phyloP scores from a whole-genome alignment of 257 asterid genomes.

The Jacaranda mimosifolia region DNA sequence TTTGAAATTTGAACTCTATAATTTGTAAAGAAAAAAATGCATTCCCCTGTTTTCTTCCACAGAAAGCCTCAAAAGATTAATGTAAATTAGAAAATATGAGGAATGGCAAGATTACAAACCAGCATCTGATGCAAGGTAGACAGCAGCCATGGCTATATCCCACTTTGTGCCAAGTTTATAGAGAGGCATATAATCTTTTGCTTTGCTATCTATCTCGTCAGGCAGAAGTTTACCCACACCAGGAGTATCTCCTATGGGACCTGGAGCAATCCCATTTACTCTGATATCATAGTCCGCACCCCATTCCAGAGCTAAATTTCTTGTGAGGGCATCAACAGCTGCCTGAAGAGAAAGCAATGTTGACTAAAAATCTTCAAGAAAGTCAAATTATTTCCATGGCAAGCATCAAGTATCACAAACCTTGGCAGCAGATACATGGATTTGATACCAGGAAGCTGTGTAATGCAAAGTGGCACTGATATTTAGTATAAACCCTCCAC shows the following conservation, averaged over 20 bases:
- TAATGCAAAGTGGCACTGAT: slow-evolving; percentile 86
- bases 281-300: slow-evolving; percentile 83
- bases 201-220: slow-evolving; percentile 50
- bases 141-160: slow-evolving; percentile 91
- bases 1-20: too few species aligned
- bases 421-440: slow-evolving; percentile 89
- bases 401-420: slow-evolving; percentile 43
- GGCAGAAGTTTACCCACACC: slow-evolving; percentile 81
- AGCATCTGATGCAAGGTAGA: slow-evolving; percentile 79
- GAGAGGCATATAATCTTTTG: slow-evolving; percentile 57
- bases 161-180: slow-evolving; percentile 73
- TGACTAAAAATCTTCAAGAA: neutral
- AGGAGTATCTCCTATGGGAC: slow-evolving; percentile 78
- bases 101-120: slow-evolving; percentile 53
- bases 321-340: slow-evolving; percentile 76
- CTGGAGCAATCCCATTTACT: slow-evolving; percentile 90
- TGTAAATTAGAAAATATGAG: neutral
- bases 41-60: neutral
- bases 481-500: slow-evolving; percentile 72
- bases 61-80: slow-evolving; percentile 14
- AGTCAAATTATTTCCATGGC: neutral
- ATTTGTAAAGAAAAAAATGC: neutral
- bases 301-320: slow-evolving; percentile 88
- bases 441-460: slow-evolving; percentile 86
- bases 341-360: slow-evolving; percentile 50